Conservation (phyloP, 2,329 filamentous ascomycete genomes). For the Lachnellula suecica region DNA sequence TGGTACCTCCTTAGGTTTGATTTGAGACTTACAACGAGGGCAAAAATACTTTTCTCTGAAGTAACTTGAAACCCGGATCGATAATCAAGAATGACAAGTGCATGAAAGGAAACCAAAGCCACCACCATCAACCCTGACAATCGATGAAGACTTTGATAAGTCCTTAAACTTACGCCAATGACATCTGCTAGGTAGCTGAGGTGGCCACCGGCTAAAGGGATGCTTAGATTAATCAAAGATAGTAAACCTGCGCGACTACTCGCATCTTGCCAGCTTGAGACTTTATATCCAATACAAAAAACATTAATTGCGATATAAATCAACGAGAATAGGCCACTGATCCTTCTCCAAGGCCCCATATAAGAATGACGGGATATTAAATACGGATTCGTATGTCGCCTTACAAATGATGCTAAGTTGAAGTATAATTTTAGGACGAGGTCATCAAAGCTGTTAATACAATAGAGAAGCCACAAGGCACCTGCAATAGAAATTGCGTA, state of each 20-base stretch:
- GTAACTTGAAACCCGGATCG: too few relatives aligned
- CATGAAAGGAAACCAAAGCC: conserved; percentile 20
- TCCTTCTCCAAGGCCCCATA: conserved; percentile 23
- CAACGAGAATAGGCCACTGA: conserved; percentile 11
- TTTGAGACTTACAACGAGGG: too few relatives aligned
- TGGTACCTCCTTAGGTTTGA: too few relatives aligned
- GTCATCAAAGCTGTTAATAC: conserved; percentile 17
- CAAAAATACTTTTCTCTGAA: too few relatives aligned
- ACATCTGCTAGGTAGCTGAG: conserved; percentile 24
- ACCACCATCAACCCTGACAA: conserved; percentile 21
- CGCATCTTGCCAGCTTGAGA: conserved; percentile 8
- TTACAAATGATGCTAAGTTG: conserved; percentile 15
- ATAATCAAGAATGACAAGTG: conserved; percentile 15
- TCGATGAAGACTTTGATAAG: conserved; percentile 16
- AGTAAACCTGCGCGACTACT: conserved; percentile 30
- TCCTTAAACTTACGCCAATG: conserved; percentile 21
- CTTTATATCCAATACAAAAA: conserved; percentile 10
- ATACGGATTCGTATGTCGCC: conserved; percentile 27
- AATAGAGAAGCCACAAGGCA: conserved; percentile 22
- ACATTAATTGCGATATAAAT: conserved; percentile 15
- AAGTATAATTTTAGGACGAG: conserved; percentile 11
- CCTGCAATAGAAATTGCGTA: conserved; percentile 27
- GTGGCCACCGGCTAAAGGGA: conserved; percentile 20
- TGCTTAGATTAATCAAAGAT: conserved; percentile 18
- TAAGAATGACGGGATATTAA: conserved; percentile 13